Evolutionary conservation across 2,329 filamentous ascomycete genomes (phyloP).

Genomic region (Colletotrichum sp.): DNA sequence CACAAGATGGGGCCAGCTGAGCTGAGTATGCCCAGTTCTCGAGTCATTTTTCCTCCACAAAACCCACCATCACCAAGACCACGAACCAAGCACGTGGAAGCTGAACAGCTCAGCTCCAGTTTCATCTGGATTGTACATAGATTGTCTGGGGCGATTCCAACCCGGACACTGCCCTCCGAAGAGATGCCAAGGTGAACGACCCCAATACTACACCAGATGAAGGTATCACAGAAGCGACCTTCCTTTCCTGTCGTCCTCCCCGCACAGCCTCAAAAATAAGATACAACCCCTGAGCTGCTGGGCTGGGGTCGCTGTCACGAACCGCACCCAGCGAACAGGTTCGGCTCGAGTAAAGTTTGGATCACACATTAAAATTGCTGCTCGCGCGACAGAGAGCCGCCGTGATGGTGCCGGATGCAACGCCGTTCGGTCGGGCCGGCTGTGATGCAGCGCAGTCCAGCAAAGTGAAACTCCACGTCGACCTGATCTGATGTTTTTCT

Average conservation of each 20-base stretch:
- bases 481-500: background rate
- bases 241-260: background rate
- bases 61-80: background rate
- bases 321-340: background rate
- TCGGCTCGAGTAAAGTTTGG: background rate
- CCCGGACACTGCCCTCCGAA: background rate
- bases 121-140: background rate
- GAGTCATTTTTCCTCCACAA: background rate
- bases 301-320: background rate
- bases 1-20: background rate
- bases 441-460: background rate
- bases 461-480: background rate
- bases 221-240: background rate
- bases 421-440: background rate
- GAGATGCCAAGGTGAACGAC: background rate
- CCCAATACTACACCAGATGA: background rate
- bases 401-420: constrained; percentile 1
- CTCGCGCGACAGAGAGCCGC: background rate
- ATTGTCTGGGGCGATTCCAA: background rate
- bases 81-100: background rate
- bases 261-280: background rate
- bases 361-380: background rate
- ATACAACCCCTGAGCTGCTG: background rate
- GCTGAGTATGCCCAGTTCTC: background rate
- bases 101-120: background rate